Base-by-base conservation (phyloP, 2,329 filamentous ascomycete genomes). In the Fusarium mexicanum region DNA sequence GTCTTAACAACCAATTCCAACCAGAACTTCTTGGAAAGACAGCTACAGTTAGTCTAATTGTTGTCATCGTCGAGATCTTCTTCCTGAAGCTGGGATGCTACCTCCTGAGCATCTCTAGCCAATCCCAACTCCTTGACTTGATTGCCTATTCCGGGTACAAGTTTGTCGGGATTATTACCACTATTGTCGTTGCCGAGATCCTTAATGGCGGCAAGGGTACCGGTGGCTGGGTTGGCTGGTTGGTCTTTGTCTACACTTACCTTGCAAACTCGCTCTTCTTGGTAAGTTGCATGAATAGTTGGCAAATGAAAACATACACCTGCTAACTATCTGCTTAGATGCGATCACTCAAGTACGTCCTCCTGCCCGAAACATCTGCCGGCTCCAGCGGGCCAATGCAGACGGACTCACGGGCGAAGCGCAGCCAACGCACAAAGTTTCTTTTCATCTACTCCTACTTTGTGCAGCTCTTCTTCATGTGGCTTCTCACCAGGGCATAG, bases 101-200 rank as follows among this genome's bases (percentile, higher is more conserved):
- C 81, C 91, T 99, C 62, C 85, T 99, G 58, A 95, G 91, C 84
- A 98, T 99, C 83, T 97, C 92, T 77, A 97, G 96, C 81, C 94
- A 97, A 76, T 96, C 93, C 22, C 96, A 98, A 81, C 89, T 98
- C 60, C 90, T 98, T 67, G 96, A 99, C 79, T 85, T 99, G 58
- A 92, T 99, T 61, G 97, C 97, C 10, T 99, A 99, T 85, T 96
- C 93, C 5, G 97, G 97, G 26, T 99, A 99, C 86, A 99, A 99
- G 83, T 99, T 99, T 80, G 96, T 99, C 35, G 96, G 96, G 38
- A 95, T 98, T 76, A 99, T 99, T 70, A 89, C 94, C 57, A 98
- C 95, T 0, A 91, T 98, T 71, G 88, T 93, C 18, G 85, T 96
- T 24, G 92, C 94, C 22, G 94, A 97, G 82, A 87, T 94, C 22